These are phyloP conservation scores for Boletus fagicola DNA, from an alignment of 768 basidiomycete species.

Conservation along the genomic window DNA sequence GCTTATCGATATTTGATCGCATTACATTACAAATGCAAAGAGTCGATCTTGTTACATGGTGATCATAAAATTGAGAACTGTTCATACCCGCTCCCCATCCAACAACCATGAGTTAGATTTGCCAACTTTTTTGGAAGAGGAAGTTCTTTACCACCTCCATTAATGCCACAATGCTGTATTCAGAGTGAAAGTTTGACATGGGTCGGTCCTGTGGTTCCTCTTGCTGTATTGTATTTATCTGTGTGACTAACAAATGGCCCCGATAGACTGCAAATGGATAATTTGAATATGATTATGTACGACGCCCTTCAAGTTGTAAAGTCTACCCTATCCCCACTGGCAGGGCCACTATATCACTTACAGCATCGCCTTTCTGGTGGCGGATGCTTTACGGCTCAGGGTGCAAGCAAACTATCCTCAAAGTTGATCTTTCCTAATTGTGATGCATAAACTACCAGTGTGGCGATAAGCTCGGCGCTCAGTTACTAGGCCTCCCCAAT, in stretches of 20 bases:
- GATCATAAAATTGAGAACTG: too few relatives aligned
- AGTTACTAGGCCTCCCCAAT: too few relatives aligned
- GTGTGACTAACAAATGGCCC: neutral
- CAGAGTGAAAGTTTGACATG: neutral
- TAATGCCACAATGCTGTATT: neutral
- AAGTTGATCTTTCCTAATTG: neutral
- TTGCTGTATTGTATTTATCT: neutral
- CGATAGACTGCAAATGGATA: neutral
- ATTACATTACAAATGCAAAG: too few relatives aligned
- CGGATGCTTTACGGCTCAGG: neutral
- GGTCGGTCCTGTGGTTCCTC: neutral
- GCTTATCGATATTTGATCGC: too few relatives aligned
- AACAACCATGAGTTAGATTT: neutral
- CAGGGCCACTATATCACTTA: neutral
- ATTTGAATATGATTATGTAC: neutral
- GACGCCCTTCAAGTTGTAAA: neutral
- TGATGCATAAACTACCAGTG: neutral
- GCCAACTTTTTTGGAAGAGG: neutral
- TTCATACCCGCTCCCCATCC: too few relatives aligned
- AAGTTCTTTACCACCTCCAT: neutral
- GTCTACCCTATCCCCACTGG: neutral
- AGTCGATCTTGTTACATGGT: too few relatives aligned
- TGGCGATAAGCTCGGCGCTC: neutral
- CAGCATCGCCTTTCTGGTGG: neutral
- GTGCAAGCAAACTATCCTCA: neutral